These are phyloP conservation scores for Talaromyces stipitatus DNA, from an alignment of 495 filamentous ascomycete species.

Conservation along the genomic window DNA sequence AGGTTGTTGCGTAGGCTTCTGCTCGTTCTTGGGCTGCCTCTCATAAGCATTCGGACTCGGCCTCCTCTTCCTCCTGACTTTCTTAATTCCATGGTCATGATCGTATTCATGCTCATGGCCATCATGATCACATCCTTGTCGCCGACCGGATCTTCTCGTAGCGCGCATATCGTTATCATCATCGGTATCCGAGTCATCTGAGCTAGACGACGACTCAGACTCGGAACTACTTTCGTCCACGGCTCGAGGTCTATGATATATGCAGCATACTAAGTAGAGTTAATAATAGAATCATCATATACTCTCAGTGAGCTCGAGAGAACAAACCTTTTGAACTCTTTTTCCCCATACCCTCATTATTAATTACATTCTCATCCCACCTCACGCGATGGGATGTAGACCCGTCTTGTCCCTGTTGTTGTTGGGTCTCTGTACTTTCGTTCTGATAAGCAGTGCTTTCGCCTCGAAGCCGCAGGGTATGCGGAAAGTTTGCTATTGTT, in stretches of 20 bases:
- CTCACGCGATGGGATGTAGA: constrained; percentile 49
- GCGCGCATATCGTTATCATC: constrained; percentile 20
- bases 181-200: constrained; percentile 55
- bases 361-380: constrained; percentile 90
- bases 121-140: constrained; percentile 5
- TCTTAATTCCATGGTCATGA: constrained; percentile 32
- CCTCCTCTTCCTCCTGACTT: constrained; percentile 45
- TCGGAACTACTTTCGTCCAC: constrained; percentile 83
- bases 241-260: constrained; percentile 80
- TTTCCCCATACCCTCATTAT: constrained; percentile 92
- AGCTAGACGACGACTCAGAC: constrained; percentile 54
- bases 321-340: constrained; percentile 84
- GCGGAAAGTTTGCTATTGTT: constrained; percentile 3
- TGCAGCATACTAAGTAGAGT: constrained; percentile 94
- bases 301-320: too few species aligned
- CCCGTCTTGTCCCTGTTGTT: constrained; percentile 7
- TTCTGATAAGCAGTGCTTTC: constrained; percentile 13
- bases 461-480: constrained; percentile 29
- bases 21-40: constrained; percentile 62
- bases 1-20: neutral
- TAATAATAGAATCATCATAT: too few species aligned
- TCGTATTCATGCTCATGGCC: constrained; percentile 24
- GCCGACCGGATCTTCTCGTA: constrained; percentile 14
- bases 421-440: neutral
- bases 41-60: constrained; percentile 93